Percentiles rank a stretch among this genome's conserved stretches.
Conservation (phyloP, 2,329 filamentous ascomycete genomes). For the Zelopaecilomyces penicillatus region DNA sequence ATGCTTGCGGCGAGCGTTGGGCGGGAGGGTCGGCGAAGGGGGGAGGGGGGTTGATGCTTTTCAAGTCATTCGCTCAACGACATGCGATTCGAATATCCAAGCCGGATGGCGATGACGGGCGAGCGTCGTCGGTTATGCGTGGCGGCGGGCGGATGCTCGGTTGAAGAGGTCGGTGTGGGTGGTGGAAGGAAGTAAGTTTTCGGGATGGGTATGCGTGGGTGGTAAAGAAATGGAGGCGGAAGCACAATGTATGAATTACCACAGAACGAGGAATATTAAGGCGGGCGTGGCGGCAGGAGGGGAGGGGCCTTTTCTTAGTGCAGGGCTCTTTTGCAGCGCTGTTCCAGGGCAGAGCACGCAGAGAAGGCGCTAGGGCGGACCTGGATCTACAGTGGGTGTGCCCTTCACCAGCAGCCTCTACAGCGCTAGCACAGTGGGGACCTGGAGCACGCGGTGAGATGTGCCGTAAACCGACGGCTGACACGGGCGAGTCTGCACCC, state of each 20-base stretch:
- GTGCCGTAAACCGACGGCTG: no score
- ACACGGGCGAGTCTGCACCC: no score
- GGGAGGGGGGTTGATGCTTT: slow-evolving; percentile 6
- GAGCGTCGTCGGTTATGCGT: no score
- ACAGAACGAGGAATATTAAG: slow-evolving; percentile 8
- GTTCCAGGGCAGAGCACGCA: slow-evolving; percentile 10
- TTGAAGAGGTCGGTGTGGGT: no score
- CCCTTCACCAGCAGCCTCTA: neutral
- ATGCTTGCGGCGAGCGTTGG: slow-evolving; percentile 7
- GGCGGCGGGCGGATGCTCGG: no score
- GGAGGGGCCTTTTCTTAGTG: slow-evolving; percentile 1
- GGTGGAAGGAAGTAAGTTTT: neutral
- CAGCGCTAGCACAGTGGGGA: slow-evolving; percentile 5
- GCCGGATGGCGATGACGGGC: no score
- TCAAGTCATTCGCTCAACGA: neutral
- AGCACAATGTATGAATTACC: slow-evolving; percentile 5
- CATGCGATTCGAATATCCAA: no score
- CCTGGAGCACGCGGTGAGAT: neutral
- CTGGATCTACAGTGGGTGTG: slow-evolving; percentile 5
- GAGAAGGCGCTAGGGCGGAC: slow-evolving; percentile 9
- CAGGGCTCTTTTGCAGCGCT: slow-evolving; percentile 2
- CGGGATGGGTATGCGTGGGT: neutral
- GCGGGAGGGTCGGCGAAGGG: slow-evolving; percentile 9
- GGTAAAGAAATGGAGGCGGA: slow-evolving; percentile 5
- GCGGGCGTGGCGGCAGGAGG: slow-evolving; percentile 1